phyloP scores from a whole-genome alignment of 2,329 filamentous ascomycete genomes.

The Botryosphaeria dothidea region DNA sequence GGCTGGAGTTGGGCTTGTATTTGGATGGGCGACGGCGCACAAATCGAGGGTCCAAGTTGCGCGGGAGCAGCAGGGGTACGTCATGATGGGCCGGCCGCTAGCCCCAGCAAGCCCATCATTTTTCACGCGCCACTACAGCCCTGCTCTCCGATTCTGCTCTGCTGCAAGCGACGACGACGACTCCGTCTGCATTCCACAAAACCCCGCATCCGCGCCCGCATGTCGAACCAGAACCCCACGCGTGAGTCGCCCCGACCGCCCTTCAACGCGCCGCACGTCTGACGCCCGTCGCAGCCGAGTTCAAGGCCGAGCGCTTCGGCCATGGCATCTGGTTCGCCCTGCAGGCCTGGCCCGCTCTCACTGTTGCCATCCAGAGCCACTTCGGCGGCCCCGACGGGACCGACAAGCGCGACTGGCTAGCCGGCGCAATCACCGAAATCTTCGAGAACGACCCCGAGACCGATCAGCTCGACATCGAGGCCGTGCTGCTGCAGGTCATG shows the following conservation, averaged over 20 bases:
- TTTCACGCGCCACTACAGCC: neutral
- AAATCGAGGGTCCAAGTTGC: neutral
- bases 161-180: neutral
- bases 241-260: conserved; percentile 13
- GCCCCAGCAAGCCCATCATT: conserved; percentile 7
- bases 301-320: conserved; percentile 58
- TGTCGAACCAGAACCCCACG: conserved; percentile 16
- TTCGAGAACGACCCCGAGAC: conserved; percentile 61
- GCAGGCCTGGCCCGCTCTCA: conserved; percentile 84
- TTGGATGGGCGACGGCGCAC: conserved; percentile 2
- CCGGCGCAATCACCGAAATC: conserved; percentile 80
- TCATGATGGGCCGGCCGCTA: conserved; percentile 12
- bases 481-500: conserved; percentile 85
- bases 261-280: conserved; percentile 4
- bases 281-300: conserved; percentile 15
- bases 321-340: conserved; percentile 82
- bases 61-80: neutral
- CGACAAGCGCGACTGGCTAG: conserved; percentile 97
- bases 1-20: conserved; percentile 1
- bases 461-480: conserved; percentile 78
- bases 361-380: conserved; percentile 79
- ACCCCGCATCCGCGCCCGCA: neutral
- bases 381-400: conserved; percentile 82
- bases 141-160: neutral
- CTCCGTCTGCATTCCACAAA: neutral